Conservation (phyloP, 1,284 basidiomycete genomes). For the Inonotus obliquus region DNA sequence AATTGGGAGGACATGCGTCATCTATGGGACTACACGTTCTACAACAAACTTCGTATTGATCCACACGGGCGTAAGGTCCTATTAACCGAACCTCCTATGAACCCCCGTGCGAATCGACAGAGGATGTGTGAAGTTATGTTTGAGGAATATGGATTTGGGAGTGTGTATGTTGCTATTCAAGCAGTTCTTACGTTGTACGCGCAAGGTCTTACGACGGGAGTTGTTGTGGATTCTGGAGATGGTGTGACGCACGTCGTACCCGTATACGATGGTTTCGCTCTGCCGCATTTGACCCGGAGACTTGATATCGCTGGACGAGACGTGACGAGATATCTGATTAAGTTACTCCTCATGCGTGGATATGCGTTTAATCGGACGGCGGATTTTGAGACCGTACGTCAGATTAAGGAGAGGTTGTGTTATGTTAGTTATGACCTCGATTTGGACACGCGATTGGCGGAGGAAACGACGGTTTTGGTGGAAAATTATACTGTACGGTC, state of each 20-base stretch:
- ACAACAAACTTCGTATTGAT: conserved; percentile 91
- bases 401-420: conserved; percentile 98
- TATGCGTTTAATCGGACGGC: conserved; percentile 99
- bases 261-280: conserved; percentile 94
- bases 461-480: conserved; percentile 95
- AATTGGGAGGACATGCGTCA: conserved; percentile 99
- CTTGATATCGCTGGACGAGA: conserved; percentile 98
- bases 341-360: conserved; percentile 95
- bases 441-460: conserved; percentile 87
- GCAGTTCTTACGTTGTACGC: conserved; percentile 83
- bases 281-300: conserved; percentile 91
- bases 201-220: conserved; percentile 92
- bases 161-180: conserved; percentile 98
- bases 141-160: conserved; percentile 95
- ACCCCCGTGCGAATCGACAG: conserved; percentile 90
- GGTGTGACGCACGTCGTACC: conserved; percentile 99
- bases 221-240: conserved; percentile 98
- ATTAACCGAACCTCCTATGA: conserved; percentile 99
- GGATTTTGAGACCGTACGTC: conserved; percentile 97
- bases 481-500: conserved; percentile 84
- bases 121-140: conserved; percentile 99
- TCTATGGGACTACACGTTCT: conserved; percentile 98
- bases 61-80: conserved; percentile 87
- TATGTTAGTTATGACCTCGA: conserved; percentile 98
- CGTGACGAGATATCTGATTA: conserved; percentile 98